Conservation (phyloP, 1,284 basidiomycete species). For the Austroboletus novae-zelandiae region DNA sequence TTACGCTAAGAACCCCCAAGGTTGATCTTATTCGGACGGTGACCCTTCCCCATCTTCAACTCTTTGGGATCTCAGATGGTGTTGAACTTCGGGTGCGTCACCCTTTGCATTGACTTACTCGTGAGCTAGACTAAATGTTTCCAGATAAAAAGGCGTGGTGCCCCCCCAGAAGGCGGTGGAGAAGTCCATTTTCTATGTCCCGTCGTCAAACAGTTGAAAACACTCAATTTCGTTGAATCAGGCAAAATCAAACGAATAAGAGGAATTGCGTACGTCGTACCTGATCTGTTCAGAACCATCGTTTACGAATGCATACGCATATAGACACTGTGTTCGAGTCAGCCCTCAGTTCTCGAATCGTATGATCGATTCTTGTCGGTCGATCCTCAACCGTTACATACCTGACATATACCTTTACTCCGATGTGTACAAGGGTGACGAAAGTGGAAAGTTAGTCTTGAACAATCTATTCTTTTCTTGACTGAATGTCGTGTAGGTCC, state of each 20-base stretch:
- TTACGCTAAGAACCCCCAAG: slow-evolving; percentile 30
- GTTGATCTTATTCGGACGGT: slow-evolving; percentile 91
- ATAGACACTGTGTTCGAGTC: slow-evolving; percentile 89
- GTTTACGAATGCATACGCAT: slow-evolving; percentile 7
- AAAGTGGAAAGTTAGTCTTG: slow-evolving; percentile 83
- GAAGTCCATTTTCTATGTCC: slow-evolving; percentile 94
- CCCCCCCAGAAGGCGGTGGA: slow-evolving; percentile 90
- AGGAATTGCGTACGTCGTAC: slow-evolving; percentile 79
- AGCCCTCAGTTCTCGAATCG: slow-evolving; percentile 97
- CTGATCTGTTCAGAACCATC: background rate
- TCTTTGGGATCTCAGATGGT: slow-evolving; percentile 87
- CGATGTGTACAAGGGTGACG: slow-evolving; percentile 97
- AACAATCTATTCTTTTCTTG: background rate
- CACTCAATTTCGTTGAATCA: slow-evolving; percentile 86
- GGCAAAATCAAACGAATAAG: slow-evolving; percentile 94
- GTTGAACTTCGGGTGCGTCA: slow-evolving; percentile 73
- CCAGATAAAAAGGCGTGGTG: slow-evolving; percentile 90
- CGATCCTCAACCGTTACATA: slow-evolving; percentile 92
- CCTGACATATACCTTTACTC: slow-evolving; percentile 99
- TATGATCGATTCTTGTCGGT: slow-evolving; percentile 92
- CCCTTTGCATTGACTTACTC: background rate
- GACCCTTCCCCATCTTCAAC: slow-evolving; percentile 86
- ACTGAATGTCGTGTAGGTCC: slow-evolving; percentile 53
- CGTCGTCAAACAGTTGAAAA: slow-evolving; percentile 85
- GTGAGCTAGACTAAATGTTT: slow-evolving; percentile 3